Evolutionary conservation across 2,329 filamentous ascomycete genomes (phyloP), one percentile per base, ranked within the genome.

Genomic region (Fusarium sublunatum): DNA sequence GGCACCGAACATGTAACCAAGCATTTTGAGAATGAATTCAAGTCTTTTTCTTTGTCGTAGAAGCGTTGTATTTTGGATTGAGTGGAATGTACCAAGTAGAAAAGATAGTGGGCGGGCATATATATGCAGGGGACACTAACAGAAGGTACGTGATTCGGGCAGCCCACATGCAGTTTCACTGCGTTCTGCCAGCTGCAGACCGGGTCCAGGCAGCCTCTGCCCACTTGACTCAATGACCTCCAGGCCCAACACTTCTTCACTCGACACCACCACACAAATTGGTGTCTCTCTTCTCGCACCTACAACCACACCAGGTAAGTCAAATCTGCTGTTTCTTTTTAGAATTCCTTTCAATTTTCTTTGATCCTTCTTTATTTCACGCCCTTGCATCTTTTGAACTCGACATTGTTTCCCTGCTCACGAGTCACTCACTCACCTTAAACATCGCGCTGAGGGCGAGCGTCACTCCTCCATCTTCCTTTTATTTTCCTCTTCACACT

Each of bases 211-310:
- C 41, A 31, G 42, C 49, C 29, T 38, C 38, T 25, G 28, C 19
- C 24, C n/a, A 13, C 13, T 22, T 54, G 43, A 44, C 26, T 46
- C 56, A 40, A 55, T 50, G 13, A n/a, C n/a, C n/a, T n/a, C n/a
- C n/a, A n/a, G n/a, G n/a, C n/a, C n/a, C n/a, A n/a, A n/a, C n/a
- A n/a, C n/a, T n/a, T 32, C 26, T 50, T 32, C 19, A 19, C 19
- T 19, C 19, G 19, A 19, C 19, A 19, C 19, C 19, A 19, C 19
- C 19, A 19, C 19, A 19, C 19, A 19, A 19, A 19, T 19, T 19
- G 19, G 19, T 19, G 19, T 19, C 19, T 19, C 19, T 19, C 19
- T 19, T 19, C 19, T 19, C 19, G 19, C 19, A 19, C 19, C 19
- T 19, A 19, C 19, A 19, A 19, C 11, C 25, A 12, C 49, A 25